Evolutionary conservation across 306 rosid species (phyloP).

Genomic region (Cicer yamashitae): DNA sequence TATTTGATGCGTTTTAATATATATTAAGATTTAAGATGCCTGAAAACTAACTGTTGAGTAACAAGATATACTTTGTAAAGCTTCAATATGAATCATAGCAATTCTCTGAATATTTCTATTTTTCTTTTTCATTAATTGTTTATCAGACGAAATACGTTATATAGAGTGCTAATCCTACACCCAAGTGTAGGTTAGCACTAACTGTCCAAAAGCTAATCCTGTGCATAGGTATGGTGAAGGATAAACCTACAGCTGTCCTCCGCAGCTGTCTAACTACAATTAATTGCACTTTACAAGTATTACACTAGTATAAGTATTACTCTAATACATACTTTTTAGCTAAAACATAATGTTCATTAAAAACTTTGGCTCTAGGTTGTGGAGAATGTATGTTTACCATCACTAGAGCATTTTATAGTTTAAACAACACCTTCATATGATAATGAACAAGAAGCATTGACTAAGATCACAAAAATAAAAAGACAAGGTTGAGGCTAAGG

Average conservation of each 20-base stretch:
- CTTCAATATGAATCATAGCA: too few relatives aligned
- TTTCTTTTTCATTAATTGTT: too few relatives aligned
- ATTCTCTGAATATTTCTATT: too few relatives aligned
- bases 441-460: constrained; percentile 5
- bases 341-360: constrained; percentile 6
- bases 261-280: too few relatives aligned
- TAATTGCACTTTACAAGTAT: too few relatives aligned
- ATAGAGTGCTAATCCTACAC: too few relatives aligned
- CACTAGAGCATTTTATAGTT: constrained; percentile 15
- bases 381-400: constrained; percentile 18
- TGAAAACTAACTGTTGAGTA: constrained; percentile 4
- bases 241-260: too few relatives aligned
- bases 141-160: too few relatives aligned
- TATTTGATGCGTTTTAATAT: constrained; percentile 7
- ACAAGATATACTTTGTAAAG: neutral
- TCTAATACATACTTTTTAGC: neutral
- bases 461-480: neutral
- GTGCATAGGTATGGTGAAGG: too few relatives aligned
- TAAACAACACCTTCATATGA: constrained; percentile 1
- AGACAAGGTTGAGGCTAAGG: neutral
- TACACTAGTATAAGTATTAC: too few relatives aligned
- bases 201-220: too few relatives aligned
- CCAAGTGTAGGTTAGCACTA: too few relatives aligned
- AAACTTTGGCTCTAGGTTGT: constrained; percentile 10
- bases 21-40: neutral